Evolutionary conservation across 345 rosid genomes (phyloP).

Genomic region (Linum lewisii): DNA sequence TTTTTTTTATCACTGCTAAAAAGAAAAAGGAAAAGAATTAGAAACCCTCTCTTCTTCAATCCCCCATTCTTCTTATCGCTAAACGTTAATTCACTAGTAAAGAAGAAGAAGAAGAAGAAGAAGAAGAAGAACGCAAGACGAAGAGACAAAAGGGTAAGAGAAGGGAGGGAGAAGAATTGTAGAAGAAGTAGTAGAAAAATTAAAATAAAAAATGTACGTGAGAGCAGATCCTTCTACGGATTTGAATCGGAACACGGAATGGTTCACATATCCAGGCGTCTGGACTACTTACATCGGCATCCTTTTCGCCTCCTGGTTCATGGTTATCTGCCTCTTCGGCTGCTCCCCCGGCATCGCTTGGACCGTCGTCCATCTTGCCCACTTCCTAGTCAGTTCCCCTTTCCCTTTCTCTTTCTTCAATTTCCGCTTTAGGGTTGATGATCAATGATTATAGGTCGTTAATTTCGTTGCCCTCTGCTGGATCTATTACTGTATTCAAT

Average conservation of each 20-base stretch:
- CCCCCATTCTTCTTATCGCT: no score
- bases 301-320: slow-evolving; percentile 64
- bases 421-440: background rate
- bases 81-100: background rate
- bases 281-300: slow-evolving; percentile 71
- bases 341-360: slow-evolving; percentile 80
- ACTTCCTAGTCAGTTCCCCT: slow-evolving; percentile 37
- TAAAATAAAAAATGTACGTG: slow-evolving; percentile 34
- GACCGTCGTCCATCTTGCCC: slow-evolving; percentile 71
- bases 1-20: no score
- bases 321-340: slow-evolving; percentile 49
- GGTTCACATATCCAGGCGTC: slow-evolving; percentile 84
- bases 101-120: background rate
- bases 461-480: background rate
- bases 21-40: background rate
- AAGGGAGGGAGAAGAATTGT: no score
- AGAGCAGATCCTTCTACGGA: slow-evolving; percentile 67
- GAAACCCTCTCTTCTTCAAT: background rate
- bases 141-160: no score
- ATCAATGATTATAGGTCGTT: background rate
- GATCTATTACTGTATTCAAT: background rate
- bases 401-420: background rate
- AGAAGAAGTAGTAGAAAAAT: background rate
- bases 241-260: slow-evolving; percentile 83
- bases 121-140: no score